Base-by-base conservation (phyloP, 371 early-diverging fungal genomes). In the Haplosporangium sp. region DNA sequence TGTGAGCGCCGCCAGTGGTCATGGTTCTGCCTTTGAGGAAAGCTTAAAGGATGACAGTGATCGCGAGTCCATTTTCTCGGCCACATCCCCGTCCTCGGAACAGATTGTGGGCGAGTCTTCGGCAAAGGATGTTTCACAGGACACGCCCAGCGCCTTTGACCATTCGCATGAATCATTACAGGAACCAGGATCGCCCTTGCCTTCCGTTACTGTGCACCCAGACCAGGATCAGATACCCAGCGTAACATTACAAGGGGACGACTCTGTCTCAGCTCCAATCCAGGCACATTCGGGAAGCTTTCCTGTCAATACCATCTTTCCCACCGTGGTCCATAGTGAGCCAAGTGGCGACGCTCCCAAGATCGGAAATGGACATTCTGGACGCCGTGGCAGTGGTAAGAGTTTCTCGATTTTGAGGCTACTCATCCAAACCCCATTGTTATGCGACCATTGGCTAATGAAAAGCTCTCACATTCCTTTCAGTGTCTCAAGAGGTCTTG, bases 1-100 rank as follows among this genome's bases (percentile, higher is more conserved):
- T 63, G 81, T 81, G 62, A 81, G 81, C 68, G 81, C 81, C 10
- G 76, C 75, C 58, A 81, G 81, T 67, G 81, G 74, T 42, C 81
- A 81, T 67, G 81, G 75, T 64, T 81, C 81, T 41, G 81, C 70
- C 42, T 74, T 81, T 43, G 81, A 81, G 21, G 71, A 79, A 57
- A 72, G 73, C 40, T 46, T 79, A 45, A 67, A 71, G 61, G 74
- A 81, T 56, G 74, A 74, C 65, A 81, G 81, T 45, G 74, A 81
- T 40, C 69, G 57, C 55, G 72, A 74, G 23, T 67, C 71, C 12
- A 55, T 70, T 18, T 52, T 69, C 46, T 74, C 73, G 1, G 60
- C 29, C 42, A 54, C 60, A 21, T 57, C 62, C 38, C 51, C 43
- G 9, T 57, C 67, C 14, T 21, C 71, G 41, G 71, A 59, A 18